These are phyloP conservation scores for Cymbopogon flexuosus DNA, from an alignment of 202 grass and related monocot genomes.

Conservation along the genomic window DNA sequence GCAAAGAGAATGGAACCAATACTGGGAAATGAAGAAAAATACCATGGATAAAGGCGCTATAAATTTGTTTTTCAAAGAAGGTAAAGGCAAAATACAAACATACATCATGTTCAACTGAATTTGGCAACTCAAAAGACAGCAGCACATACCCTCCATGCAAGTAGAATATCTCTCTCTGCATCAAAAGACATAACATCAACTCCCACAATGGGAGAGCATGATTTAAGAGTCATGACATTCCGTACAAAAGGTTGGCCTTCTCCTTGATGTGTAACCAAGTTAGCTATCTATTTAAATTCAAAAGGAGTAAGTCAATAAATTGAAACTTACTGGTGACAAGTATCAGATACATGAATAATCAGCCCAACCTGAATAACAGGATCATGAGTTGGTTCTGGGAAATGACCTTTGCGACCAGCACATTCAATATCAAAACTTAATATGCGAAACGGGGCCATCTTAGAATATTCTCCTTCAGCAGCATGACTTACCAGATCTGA, in stretches of 20 bases:
- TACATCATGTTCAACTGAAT: neutral
- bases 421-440: slow-evolving; percentile 99
- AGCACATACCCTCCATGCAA: slow-evolving; percentile 92
- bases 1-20: neutral
- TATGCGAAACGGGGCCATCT: slow-evolving; percentile 93
- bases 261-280: slow-evolving; percentile 94
- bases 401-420: slow-evolving; percentile 90
- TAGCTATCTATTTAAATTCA: slow-evolving; percentile 72
- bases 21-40: neutral
- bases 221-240: slow-evolving; percentile 98
- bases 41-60: neutral
- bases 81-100: slow-evolving; percentile 2
- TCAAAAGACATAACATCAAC: slow-evolving; percentile 98
- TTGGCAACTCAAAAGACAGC: slow-evolving; percentile 2
- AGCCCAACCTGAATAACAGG: slow-evolving; percentile 93
- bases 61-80: neutral
- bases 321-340: slow-evolving; percentile 8
- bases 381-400: slow-evolving; percentile 97
- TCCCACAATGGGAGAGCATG: slow-evolving; percentile 88
- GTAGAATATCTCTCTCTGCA: slow-evolving; percentile 69
- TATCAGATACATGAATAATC: slow-evolving; percentile 20
- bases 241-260: slow-evolving; percentile 70
- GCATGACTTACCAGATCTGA: slow-evolving; percentile 83
- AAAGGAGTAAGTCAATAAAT: slow-evolving; percentile 25
- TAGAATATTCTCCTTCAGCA: slow-evolving; percentile 81